Evolutionary conservation across 2,329 filamentous ascomycete species (phyloP), one percentile per base, ranked within the genome.

Genomic region (Neodidymelliopsis sp.): DNA sequence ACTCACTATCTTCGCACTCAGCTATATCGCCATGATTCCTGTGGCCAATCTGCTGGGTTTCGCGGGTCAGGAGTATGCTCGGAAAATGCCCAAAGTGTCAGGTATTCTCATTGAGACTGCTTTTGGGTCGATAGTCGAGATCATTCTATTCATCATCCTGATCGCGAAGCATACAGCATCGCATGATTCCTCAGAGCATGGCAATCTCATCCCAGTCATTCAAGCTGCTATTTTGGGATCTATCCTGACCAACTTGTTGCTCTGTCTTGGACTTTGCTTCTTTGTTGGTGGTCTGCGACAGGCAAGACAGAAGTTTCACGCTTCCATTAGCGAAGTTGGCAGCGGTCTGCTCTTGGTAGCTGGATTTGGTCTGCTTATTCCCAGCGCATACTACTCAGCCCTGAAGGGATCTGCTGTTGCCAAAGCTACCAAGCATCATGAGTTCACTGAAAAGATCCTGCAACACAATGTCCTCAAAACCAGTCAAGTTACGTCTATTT

Each of bases 151-250:
- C 72, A 84, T 92, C 75, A 82, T 92, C 4, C 75, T 94, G 27
- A 80, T 94, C 43, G 71, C 74, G 29, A 80, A 79, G 79, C 70
- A 70, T 30, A 48, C 54, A 1, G 51, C 59, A 11, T 53, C 85
- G 23, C 57, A 71, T n/a, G 69, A 73, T 6, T 74, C 72, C 11
- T 70, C 65, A 16, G 69, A 70, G 37, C 66, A 71, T 29, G 65
- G 65, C 12, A 67, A 68, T 16, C 50, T 67, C 9, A 63, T 87
- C 53, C 79, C 81, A n/a, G 88, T 94, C 57, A 90, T 94, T 57
- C 85, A 90, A 68, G 89, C 89, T 35, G 90, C 90, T n/a, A 91
- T 95, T 45, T 75, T 94, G 0, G 90, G 90, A 12, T 92, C 89
- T 0, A 88, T 95, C 31, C 71, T 95, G 28, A 89, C 90, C 6